phyloP scores from a whole-genome alignment of 164 flowering plant genomes.

The Sedum album region DNA sequence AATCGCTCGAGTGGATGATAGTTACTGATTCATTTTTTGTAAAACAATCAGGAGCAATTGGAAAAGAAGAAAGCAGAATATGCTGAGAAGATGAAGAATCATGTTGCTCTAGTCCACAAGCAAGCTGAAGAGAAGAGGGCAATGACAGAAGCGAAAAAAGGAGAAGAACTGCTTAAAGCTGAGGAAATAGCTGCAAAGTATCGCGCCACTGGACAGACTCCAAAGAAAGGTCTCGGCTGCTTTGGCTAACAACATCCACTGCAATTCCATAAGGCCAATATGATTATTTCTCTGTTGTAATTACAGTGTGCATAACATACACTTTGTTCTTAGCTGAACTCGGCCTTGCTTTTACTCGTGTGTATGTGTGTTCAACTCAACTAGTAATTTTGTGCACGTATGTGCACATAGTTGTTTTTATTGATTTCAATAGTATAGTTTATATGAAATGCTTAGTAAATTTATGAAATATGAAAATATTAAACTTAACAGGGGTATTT shows the following conservation, averaged over 20 bases:
- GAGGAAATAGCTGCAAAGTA: constrained; percentile 27
- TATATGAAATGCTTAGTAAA: no score
- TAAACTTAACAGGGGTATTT: no score
- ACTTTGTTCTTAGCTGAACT: not conserved
- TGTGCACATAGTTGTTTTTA: no score
- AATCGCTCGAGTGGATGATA: not conserved
- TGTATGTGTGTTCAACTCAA: no score
- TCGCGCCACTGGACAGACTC: constrained; percentile 23
- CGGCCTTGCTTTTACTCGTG: no score
- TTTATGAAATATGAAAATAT: no score
- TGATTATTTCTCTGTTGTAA: not conserved
- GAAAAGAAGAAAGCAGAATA: constrained; percentile 32
- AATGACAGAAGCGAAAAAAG: constrained; percentile 18
- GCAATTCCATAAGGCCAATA: not conserved
- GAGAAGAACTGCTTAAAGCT: constrained; percentile 22
- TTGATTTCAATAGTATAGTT: no score
- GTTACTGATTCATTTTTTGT: not conserved
- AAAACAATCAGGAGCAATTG: constrained; percentile 18
- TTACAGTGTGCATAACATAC: not conserved
- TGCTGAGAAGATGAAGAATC: constrained; percentile 30
- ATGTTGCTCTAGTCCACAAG: constrained; percentile 21
- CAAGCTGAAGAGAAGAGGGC: constrained; percentile 33
- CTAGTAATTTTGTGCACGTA: no score
- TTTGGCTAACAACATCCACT: not conserved
- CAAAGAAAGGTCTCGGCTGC: constrained; percentile 29